Evolutionary conservation across 805 yeast species (phyloP), one percentile per base, ranked within the genome.

Genomic region (Candida glaebosa): DNA sequence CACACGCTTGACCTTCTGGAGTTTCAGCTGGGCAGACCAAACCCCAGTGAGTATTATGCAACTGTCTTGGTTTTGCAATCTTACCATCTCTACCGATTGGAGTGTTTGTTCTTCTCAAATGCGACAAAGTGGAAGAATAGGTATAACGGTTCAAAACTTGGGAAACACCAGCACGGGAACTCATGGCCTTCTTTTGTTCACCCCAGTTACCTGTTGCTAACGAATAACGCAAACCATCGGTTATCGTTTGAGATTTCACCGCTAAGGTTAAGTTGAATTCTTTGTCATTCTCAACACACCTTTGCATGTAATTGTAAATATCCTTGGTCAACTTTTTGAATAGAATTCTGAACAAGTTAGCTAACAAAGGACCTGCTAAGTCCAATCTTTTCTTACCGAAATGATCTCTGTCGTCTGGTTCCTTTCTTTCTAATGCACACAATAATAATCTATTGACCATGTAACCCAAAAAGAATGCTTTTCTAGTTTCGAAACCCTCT

Each of bases 121-220:
- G 99, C 42, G 99, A 93, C 58, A 93, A 74, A 2, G 99, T 93
- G n/a, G 99, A 93, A 2, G 98, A 88, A 65, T 93, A 93, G 4
- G 99, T 93, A 69, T 93, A 93, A 71, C 99, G 81, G 66, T 93
- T 93, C 67, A 93, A 78, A 51, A 93, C 99, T 74, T 93, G 99
- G 19, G 98, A 91, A 36, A 95, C 99, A 79, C 99, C 99, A 4
- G 99, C 99, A 65, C 96, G 84, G 15, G 97, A 83, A 47, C 93
- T 82, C 99, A 93, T 93, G 10, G 98, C 97, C 66, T 93, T 93
- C 82, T 90, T 91, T 65, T 93, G 99, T 68, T 93, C 99, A 73
- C 99, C 99, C 99, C 99, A 93, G 72, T 93, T 93, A 76, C 99
- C 99, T 12, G 99, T 93, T 41, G 99, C 99, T 58, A 93, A 76